Evolutionary conservation across 441 rosid genomes (phyloP), one percentile per base, ranked within the genome.

Genomic region (Brassica hybrid): DNA sequence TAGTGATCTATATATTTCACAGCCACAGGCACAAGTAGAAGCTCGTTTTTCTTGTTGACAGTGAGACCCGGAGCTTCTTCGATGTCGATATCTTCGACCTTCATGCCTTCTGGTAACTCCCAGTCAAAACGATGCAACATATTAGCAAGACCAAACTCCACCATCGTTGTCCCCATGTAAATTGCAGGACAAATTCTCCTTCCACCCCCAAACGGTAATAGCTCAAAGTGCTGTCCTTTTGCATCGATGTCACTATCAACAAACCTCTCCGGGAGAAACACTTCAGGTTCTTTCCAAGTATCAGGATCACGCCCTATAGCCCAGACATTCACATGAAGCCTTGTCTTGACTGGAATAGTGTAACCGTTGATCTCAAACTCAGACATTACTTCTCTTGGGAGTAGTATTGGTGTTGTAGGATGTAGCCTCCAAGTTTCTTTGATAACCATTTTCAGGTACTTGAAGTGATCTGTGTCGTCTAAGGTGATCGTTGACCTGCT

Each of bases 381-480:
- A 0, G 88, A 76, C 52, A 83, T 81, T 54, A 79, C 67, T 84
- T 87, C 84, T 78, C 93, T 87, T 36, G 90, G 68, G 3, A 87
- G 60, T 4, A 85, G 64, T 14, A 88, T 36, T 8, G 89, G 88
- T 12, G 18, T 74, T 21, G 94, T 81, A 66, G 93, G 90, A 60
- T 88, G 94, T 63, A 88, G 21, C 58, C 94, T 76, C 38, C 85
- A 71, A 30, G 85, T 86, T 81, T 90, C 93, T 79, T 89, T 90
- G 16, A 84, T 60, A 4, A 85, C 82, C 87, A 85, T 68, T 30
- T 86, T 83, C 0, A 87, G 64, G 74, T 85, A 90, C 0, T 70
- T 32, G 10, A 89, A 82, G 13, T 86, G 50, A 11, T 84, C 85
- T 0, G 70, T 58, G 21, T 79, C 82, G 5, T 43, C 74, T 11